Evolutionary conservation across 495 filamentous ascomycete species (phyloP).

Genomic region (Cetradonia linearis): DNA sequence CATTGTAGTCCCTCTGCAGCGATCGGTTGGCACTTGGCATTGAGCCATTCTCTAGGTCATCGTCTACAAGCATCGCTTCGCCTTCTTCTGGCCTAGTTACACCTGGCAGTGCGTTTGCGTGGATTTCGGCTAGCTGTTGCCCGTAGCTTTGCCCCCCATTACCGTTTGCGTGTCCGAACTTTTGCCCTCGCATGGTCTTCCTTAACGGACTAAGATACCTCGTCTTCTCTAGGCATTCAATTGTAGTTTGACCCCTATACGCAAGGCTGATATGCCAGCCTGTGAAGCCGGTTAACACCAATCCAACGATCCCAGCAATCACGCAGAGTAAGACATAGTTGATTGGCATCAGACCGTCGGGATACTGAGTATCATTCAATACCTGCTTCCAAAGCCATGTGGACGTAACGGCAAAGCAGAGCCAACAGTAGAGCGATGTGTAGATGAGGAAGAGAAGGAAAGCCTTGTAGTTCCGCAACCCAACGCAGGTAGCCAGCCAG

Average conservation of each 20-base stretch:
- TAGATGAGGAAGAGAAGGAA: constrained; percentile 93
- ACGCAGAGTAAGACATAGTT: constrained; percentile 84
- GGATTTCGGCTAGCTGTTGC: constrained; percentile 67
- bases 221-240: constrained; percentile 89
- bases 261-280: constrained; percentile 86
- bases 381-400: constrained; percentile 77
- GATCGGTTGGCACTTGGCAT: constrained; percentile 35
- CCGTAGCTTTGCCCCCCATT: constrained; percentile 52
- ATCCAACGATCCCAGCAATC: constrained; percentile 76
- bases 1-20: constrained; percentile 52
- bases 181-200: constrained; percentile 54
- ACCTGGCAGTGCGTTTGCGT: constrained; percentile 73
- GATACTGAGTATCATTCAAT: constrained; percentile 47
- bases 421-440: constrained; percentile 73
- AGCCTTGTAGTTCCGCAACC: constrained; percentile 86
- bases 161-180: constrained; percentile 43
- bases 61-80: constrained; percentile 41
- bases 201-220: constrained; percentile 76
- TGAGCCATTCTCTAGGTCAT: constrained; percentile 25
- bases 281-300: constrained; percentile 84
- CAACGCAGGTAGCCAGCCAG: constrained; percentile 94
- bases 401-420: constrained; percentile 61
- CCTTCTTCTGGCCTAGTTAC: constrained; percentile 73
- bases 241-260: constrained; percentile 71
- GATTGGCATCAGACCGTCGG: constrained; percentile 68